These are phyloP conservation scores for Spergularia azorica DNA, from an alignment of 179 eudicot genomes.

Conservation along the genomic window DNA sequence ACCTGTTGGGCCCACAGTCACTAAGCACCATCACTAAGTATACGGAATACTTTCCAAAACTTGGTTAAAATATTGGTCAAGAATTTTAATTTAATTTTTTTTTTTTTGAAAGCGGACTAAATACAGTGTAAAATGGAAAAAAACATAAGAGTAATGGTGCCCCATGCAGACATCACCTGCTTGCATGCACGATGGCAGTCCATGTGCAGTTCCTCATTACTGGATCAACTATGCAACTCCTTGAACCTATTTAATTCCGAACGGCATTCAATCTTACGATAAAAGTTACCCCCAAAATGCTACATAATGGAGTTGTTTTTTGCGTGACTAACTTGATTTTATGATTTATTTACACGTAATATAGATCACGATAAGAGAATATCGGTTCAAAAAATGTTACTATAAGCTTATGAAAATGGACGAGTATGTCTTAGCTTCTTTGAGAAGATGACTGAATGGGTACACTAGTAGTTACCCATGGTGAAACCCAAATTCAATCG, in stretches of 20 bases:
- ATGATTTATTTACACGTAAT: background rate
- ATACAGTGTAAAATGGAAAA: slow-evolving; percentile 28
- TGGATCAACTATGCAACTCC: slow-evolving; percentile 4
- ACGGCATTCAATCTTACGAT: background rate
- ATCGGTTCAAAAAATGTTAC: too few species aligned
- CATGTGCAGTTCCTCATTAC: slow-evolving; percentile 24
- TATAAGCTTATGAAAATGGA: too few species aligned
- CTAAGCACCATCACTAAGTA: background rate
- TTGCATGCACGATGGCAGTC: slow-evolving; percentile 28
- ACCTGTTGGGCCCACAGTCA: slow-evolving; percentile 14
- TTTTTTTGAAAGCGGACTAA: slow-evolving; percentile 15
- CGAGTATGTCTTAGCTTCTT: too few species aligned
- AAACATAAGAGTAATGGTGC: slow-evolving; percentile 21
- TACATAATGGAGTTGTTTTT: background rate
- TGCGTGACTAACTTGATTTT: background rate
- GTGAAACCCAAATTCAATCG: too few species aligned
- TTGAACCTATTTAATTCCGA: background rate
- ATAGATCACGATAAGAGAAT: too few species aligned
- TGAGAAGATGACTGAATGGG: too few species aligned
- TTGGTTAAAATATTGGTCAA: background rate
- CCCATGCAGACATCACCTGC: slow-evolving; percentile 34
- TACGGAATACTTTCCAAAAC: slow-evolving; percentile 1
- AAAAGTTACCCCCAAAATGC: too few species aligned
- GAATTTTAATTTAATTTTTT: background rate
- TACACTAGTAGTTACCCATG: too few species aligned